Percentiles rank a stretch among this genome's conserved stretches.
These are phyloP conservation scores for Aspergillus arachidicola DNA, from an alignment of 2,329 filamentous ascomycete genomes.

Conservation along the genomic window DNA sequence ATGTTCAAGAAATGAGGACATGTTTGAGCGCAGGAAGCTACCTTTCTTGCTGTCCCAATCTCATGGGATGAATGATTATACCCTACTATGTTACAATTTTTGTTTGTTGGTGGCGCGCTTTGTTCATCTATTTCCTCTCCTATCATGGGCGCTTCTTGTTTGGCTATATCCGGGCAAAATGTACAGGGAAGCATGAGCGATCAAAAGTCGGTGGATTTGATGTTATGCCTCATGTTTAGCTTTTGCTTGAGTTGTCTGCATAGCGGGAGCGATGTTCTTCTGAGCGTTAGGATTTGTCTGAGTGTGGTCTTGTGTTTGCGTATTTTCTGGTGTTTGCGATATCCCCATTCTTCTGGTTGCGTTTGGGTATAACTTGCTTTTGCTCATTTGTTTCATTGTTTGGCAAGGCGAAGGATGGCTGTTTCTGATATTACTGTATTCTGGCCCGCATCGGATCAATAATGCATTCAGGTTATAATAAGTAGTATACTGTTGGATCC, in stretches of 20 bases:
- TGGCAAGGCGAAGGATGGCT: constrained; percentile 17
- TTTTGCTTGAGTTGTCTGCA: constrained; percentile 23
- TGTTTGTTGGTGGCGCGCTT: neutral
- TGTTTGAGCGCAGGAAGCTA: constrained; percentile 5
- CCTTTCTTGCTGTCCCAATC: constrained; percentile 16
- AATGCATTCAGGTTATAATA: neutral
- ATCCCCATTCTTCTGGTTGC: constrained; percentile 11
- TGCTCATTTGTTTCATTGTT: constrained; percentile 23
- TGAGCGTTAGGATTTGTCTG: constrained; percentile 8
- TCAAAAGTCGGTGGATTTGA: constrained; percentile 15
- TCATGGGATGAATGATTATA: constrained; percentile 18
- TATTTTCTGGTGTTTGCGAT: constrained; percentile 8
- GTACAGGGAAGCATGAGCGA: constrained; percentile 13
- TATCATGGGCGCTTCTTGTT: constrained; percentile 17
- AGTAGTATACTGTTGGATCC: neutral
- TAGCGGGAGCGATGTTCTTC: constrained; percentile 21
- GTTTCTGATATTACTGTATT: neutral
- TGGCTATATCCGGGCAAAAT: constrained; percentile 14
- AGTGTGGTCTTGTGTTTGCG: constrained; percentile 8
- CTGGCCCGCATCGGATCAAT: neutral
- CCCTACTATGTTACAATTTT: constrained; percentile 16
- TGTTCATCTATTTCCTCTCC: constrained; percentile 15
- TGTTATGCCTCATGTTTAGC: constrained; percentile 17
- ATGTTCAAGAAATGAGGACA: constrained; percentile 56
- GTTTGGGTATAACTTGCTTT: constrained; percentile 8